Conservation (phyloP, 164 flowering plant genomes). For the Vitis riparia region DNA sequence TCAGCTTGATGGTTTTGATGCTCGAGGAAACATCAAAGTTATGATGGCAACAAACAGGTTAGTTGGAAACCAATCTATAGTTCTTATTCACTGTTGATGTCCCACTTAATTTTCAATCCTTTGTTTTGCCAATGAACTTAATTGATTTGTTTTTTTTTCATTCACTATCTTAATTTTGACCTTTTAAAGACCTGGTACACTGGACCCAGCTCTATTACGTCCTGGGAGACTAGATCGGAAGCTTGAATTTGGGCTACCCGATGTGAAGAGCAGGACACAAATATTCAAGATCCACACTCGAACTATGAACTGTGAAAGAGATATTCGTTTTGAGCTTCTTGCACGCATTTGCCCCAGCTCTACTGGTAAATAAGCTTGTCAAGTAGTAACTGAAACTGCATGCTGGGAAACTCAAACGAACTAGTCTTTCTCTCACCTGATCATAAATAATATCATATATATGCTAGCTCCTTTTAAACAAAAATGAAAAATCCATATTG, state of each 20-base stretch:
- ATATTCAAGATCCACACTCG: slow-evolving; percentile 94
- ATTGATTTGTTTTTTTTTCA: no score
- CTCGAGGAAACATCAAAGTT: slow-evolving; percentile 94
- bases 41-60: slow-evolving; percentile 98
- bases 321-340: slow-evolving; percentile 87
- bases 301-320: slow-evolving; percentile 97
- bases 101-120: no score
- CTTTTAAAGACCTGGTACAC: slow-evolving; percentile 83
- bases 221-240: slow-evolving; percentile 95
- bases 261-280: slow-evolving; percentile 91
- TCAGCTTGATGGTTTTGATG: slow-evolving; percentile 98
- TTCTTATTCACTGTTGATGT: background rate
- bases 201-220: slow-evolving; percentile 90
- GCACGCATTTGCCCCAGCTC: slow-evolving; percentile 98
- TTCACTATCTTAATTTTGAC: background rate
- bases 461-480: no score
- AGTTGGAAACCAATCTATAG: background rate
- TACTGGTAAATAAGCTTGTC: slow-evolving; percentile 53
- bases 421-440: background rate
- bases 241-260: slow-evolving; percentile 98
- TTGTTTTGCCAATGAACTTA: no score
- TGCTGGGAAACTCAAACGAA: background rate
- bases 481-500: no score
- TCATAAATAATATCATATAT: no score
- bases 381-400: no score